Evolutionary conservation across 306 rosid species (phyloP), one percentile per base, ranked within the genome.

Genomic region (Alnus rubra): DNA sequence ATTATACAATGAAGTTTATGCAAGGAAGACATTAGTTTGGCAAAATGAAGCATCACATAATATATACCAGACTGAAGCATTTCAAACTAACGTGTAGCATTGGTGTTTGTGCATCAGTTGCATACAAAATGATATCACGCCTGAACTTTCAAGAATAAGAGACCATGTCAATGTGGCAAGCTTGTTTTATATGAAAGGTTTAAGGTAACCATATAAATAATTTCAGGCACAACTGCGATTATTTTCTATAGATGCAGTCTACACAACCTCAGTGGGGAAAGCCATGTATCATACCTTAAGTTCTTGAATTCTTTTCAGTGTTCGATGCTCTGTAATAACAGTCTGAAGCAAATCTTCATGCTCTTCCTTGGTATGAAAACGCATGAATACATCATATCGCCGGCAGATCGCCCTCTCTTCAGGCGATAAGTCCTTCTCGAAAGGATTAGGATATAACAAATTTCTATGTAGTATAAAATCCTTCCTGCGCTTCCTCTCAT

Each of bases 401-500:
- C 88, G 89, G 68, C 98, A 95, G 83, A 91, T 81, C 30, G 83
- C 72, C 86, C 70, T 92, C 89, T 95, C 98, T 86, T 92, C 98
- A 3, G 87, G 80, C 1, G 87, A 86, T 33, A 92, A 87, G 74
- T 90, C 92, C 89, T 90, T 91, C 93, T 95, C 97, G 5, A 91
- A 83, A 78, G 88, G 79, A 84, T 86, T 94, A 48, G 94, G 92
- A 82, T 90, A 83, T 76, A 95, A 75, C 79, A 95, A 79, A 77
- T 87, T 89, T 90, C 98, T 91, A 82, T 91, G 93, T 37, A 95
- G 83, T 77, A 92, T 84, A 87, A 95, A 95, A 75, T 95, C 94
- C 88, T 92, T 95, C 80, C 98, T 88, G 42, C 87, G 95, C 83
- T 92, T 90, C 82, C 98, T 90, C 88, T 92, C 98, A 85, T 95